Evolutionary conservation across 139 green algal genomes (phyloP).

Genomic region (Mesotaenium endlicherianum): DNA sequence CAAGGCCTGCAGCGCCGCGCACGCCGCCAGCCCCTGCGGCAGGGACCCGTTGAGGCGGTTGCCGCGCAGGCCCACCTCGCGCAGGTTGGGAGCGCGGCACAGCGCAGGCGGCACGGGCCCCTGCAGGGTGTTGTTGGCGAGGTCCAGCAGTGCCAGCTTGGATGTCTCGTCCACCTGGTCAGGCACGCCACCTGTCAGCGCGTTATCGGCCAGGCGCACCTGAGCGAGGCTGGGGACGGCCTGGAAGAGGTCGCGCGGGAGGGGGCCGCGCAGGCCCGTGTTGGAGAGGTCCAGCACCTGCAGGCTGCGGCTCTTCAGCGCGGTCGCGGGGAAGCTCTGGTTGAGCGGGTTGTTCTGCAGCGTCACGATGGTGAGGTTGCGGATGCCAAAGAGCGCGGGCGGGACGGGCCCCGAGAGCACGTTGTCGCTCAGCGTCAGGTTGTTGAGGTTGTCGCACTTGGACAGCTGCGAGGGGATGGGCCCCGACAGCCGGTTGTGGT

Average conservation of each 20-base stretch:
- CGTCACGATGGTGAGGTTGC: too few relatives aligned
- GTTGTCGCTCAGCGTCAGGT: constrained; percentile 34
- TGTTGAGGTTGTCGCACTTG: constrained; percentile 1
- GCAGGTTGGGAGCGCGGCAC: neutral
- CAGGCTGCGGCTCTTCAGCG: too few relatives aligned
- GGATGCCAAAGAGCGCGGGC: too few relatives aligned
- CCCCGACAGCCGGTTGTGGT: neutral
- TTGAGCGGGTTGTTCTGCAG: constrained; percentile 21
- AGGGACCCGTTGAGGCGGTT: neutral
- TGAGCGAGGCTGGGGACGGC: neutral
- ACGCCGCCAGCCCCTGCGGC: neutral
- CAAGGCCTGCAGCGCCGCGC: neutral
- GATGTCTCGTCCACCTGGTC: too few relatives aligned
- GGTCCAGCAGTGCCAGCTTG: neutral
- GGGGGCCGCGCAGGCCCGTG: neutral
- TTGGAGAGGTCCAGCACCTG: constrained; percentile 20
- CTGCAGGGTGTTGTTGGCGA: constrained; percentile 2
- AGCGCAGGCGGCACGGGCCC: neutral
- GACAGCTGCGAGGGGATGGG: constrained; percentile 1
- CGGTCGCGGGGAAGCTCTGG: neutral
- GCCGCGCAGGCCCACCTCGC: neutral
- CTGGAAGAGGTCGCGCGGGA: neutral
- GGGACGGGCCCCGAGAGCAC: constrained; percentile 27
- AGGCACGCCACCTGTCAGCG: neutral
- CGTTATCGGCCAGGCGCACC: neutral